Evolutionary conservation across 1,139 yeast genomes (phyloP), one percentile per base, ranked within the genome.

Genomic region (Arxiozyma slooffiae): DNA sequence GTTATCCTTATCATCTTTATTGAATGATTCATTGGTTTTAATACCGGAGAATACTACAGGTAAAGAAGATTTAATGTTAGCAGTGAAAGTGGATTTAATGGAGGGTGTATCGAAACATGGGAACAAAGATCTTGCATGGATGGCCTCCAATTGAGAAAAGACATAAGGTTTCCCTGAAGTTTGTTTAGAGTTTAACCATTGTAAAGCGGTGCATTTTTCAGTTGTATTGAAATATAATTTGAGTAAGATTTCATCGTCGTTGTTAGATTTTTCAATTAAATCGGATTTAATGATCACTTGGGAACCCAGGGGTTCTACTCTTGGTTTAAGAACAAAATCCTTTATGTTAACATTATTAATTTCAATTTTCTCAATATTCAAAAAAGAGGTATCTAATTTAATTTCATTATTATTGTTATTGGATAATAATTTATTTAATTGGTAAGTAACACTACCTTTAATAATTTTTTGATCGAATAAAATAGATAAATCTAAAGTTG

Each of bases 31-130:
- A 16, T 53, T 55, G 11, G 55, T 41, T 45, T 65, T 61, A 11
- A 69, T 62, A 43, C 95, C 96, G 8, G 92, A 81, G 70, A 86
- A 81, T 41, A 88, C 79, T 2, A 81, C 79, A 43, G 83, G 83
- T 53, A 79, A 73, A 16, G 81, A 77, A 1, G 96, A 86, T 44
- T 68, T 75, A 48, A 86, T 81, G 39, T 71, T 70, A 59, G 84
- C 80, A 18, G 72, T 68, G 64, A 77, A 85, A 0, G 81, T 73
- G 4, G 89, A 76, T 67, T 89, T 89, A 48, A 86, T 76, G 0
- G 94, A 77, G 3, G 97, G 96, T 0, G 96, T 88, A 67, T 89
- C 97, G 65, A 89, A 89, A 61, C 90, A 85, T 2, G 97, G 96
- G 70, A 85, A 82, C 60, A 89, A 74, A 23, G 95, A 80, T 64